These are phyloP conservation scores for Chytridium lagenaria DNA, from an alignment of 371 early-diverging fungal genomes.

Conservation along the genomic window DNA sequence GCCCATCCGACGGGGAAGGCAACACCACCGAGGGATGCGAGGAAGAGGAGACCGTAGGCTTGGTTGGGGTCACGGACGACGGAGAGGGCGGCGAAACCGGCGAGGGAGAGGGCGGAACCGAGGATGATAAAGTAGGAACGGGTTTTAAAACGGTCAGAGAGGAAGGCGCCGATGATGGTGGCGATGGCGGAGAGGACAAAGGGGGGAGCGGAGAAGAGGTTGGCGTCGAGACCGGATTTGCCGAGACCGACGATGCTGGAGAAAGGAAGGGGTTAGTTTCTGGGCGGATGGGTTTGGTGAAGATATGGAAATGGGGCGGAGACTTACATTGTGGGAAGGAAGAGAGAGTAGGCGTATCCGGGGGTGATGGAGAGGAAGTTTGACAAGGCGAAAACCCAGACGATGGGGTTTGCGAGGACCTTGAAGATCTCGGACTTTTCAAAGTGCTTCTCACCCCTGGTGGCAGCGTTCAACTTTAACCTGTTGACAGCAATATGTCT, in stretches of 20 bases:
- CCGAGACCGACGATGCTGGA: neutral
- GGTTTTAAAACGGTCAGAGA: conserved; percentile 11
- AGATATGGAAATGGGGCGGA: conserved; percentile 57
- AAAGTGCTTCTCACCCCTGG: conserved; percentile 62
- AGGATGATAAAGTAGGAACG: conserved; percentile 23
- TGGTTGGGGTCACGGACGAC: conserved; percentile 4
- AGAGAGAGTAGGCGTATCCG: conserved; percentile 68
- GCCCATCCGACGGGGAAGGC: neutral
- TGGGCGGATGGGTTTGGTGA: neutral
- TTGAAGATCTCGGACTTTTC: conserved; percentile 60
- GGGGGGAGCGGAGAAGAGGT: conserved; percentile 25
- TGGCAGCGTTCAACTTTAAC: conserved; percentile 59
- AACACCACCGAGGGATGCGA: neutral
- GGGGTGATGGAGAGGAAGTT: conserved; percentile 72
- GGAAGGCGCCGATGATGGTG: neutral
- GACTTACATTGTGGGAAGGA: conserved; percentile 74
- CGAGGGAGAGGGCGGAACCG: neutral
- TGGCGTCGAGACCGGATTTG: conserved; percentile 8
- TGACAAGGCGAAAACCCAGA: conserved; percentile 61
- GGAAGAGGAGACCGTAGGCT: conserved; percentile 16
- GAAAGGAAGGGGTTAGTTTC: neutral
- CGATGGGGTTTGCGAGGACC: conserved; percentile 64
- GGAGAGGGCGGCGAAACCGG: too few relatives aligned
- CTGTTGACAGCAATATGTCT: conserved; percentile 61
- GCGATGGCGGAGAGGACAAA: too few relatives aligned